A percentile compares a stretch with the other conserved stretches of the same genome.
Evolutionary conservation across 73 alveolate genomes (phyloP).

Genomic region (Blepharisma japonicum): DNA sequence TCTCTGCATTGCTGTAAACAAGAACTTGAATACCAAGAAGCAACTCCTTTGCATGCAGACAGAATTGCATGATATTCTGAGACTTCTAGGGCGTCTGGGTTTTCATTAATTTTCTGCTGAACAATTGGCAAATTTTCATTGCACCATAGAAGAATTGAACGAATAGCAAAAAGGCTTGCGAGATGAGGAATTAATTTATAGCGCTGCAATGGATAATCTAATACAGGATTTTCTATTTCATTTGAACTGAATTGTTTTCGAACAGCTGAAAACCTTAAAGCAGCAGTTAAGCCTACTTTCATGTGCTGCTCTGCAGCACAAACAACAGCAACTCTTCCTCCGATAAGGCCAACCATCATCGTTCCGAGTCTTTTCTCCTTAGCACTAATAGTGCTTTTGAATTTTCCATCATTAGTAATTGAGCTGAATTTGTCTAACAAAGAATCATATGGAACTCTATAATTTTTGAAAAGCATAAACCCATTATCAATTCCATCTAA

Average conservation of each 20-base stretch:
- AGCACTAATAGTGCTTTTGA: conserved; percentile 54
- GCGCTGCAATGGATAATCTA: conserved; percentile 37
- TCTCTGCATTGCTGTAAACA: conserved; percentile 57
- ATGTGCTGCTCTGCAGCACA: conserved; percentile 35
- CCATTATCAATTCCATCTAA: conserved; percentile 80
- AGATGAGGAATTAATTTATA: conserved; percentile 28
- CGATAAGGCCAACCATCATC: conserved; percentile 4
- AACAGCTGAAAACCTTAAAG: conserved; percentile 61
- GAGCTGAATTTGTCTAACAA: conserved; percentile 61
- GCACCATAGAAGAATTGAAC: background rate
- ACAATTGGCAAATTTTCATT: conserved; percentile 16
- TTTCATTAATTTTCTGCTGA: background rate
- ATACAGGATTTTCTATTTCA: conserved; percentile 27
- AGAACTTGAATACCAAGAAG: conserved; percentile 38
- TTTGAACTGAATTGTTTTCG: conserved; percentile 41
- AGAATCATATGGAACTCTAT: conserved; percentile 64
- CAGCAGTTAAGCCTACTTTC: conserved; percentile 41
- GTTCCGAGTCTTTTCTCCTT: background rate
- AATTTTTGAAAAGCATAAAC: conserved; percentile 61
- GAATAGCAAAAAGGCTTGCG: conserved; percentile 28
- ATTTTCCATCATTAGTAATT: conserved; percentile 63
- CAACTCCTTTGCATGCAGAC: conserved; percentile 47
- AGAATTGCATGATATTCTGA: conserved; percentile 34
- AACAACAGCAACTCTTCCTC: background rate
- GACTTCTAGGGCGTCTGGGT: conserved; percentile 32